These are phyloP conservation scores for Lophiostoma macrostomum DNA, from an alignment of 495 filamentous ascomycete genomes.

Conservation along the genomic window DNA sequence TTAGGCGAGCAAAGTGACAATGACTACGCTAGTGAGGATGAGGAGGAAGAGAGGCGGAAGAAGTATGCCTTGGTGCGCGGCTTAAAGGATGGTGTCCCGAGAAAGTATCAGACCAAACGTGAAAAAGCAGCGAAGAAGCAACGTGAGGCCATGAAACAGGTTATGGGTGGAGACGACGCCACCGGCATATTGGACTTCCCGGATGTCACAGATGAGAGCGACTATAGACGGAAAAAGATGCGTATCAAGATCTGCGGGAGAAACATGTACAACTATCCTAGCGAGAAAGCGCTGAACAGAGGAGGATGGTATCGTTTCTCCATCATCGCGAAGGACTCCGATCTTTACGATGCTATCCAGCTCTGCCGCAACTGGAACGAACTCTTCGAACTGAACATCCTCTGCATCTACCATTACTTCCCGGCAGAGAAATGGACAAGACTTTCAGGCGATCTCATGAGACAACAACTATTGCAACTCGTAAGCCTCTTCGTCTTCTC, in stretches of 20 bases:
- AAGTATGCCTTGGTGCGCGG: too few species aligned
- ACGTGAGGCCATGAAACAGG: neutral
- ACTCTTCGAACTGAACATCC: conserved; percentile 50
- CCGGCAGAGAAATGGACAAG: conserved; percentile 47
- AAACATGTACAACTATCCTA: conserved; percentile 56
- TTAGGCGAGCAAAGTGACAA: too few species aligned
- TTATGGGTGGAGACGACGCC: neutral
- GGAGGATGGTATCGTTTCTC: conserved; percentile 56
- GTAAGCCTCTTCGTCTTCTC: too few species aligned
- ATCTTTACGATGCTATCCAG: conserved; percentile 46
- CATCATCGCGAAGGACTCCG: conserved; percentile 51
- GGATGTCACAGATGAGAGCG: conserved; percentile 15
- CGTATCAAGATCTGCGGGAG: conserved; percentile 51
- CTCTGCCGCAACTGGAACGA: conserved; percentile 57
- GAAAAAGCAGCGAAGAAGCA: conserved; percentile 23
- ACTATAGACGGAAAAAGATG: conserved; percentile 39
- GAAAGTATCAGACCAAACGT: conserved; percentile 33
- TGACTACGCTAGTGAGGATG: too few species aligned
- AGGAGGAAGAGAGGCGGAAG: too few species aligned
- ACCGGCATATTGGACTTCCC: neutral
- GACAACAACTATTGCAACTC: conserved; percentile 43
- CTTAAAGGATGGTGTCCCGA: conserved; percentile 25
- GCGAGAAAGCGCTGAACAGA: conserved; percentile 49
- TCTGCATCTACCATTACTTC: conserved; percentile 51
- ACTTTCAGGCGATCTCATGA: conserved; percentile 37